phyloP scores from a whole-genome alignment of 208 protist species.

The Wallacemonas sp. region DNA sequence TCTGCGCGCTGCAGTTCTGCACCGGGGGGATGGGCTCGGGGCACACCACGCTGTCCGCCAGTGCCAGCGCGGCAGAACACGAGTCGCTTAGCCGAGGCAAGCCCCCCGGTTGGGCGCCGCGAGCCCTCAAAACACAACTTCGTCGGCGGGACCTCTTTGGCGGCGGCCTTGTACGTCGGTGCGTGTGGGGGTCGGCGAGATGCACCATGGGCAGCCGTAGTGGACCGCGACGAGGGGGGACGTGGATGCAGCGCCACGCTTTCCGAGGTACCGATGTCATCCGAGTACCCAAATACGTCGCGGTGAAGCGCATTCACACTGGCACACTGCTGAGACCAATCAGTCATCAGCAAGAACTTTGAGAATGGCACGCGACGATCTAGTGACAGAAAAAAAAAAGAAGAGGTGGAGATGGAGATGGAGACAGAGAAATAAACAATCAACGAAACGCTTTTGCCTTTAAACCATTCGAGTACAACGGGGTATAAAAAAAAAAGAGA shows the following conservation, averaged over 20 bases:
- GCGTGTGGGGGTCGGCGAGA: not conserved
- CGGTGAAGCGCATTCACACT: constrained; percentile 11
- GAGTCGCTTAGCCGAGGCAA: not conserved
- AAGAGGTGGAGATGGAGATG: too few species aligned
- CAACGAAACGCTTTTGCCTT: too few species aligned
- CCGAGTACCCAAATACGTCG: constrained; percentile 15
- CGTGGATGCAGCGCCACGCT: not conserved
- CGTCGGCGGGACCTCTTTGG: too few species aligned
- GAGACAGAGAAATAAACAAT: too few species aligned
- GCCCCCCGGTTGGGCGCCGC: not conserved
- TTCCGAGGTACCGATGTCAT: not conserved
- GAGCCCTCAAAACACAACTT: too few species aligned
- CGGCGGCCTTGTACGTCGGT: too few species aligned
- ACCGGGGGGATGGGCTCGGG: not conserved
- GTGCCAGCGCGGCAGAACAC: not conserved
- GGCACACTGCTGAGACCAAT: too few species aligned
- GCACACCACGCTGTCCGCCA: not conserved
- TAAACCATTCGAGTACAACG: too few species aligned
- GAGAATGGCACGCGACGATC: not conserved
- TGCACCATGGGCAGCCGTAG: not conserved
- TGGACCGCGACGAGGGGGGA: constrained; percentile 4
- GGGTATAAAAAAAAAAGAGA: constrained; percentile 12
- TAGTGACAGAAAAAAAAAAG: not conserved
- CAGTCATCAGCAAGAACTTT: too few species aligned
- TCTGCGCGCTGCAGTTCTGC: not conserved